Percentiles rank a stretch among this genome's conserved stretches.
phyloP scores from a whole-genome alignment of 2,329 filamentous ascomycete genomes.

The Apiospora koreana region DNA sequence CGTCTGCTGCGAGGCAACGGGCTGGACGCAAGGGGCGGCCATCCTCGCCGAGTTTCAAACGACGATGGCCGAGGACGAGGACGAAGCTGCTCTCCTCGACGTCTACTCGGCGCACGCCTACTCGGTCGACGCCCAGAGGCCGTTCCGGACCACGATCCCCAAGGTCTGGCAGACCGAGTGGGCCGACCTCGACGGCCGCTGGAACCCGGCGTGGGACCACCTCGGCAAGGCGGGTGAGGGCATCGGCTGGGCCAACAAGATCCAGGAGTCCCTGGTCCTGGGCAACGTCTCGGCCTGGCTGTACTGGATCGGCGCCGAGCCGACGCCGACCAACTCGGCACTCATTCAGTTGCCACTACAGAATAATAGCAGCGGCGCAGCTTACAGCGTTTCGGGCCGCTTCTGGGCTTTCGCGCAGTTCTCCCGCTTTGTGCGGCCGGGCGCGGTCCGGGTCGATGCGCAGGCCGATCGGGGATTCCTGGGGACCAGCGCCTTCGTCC shows the following conservation, averaged over 20 bases:
- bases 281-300: constrained; percentile 46
- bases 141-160: constrained; percentile 29
- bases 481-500: constrained; percentile 3
- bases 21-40: constrained; percentile 27
- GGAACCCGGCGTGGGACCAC: constrained; percentile 42
- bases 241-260: constrained; percentile 48
- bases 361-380: background rate
- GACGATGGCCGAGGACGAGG: constrained; percentile 30
- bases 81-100: constrained; percentile 27
- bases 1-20: constrained; percentile 43
- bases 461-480: background rate
- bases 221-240: constrained; percentile 44
- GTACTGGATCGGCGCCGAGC: constrained; percentile 36
- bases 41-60: constrained; percentile 18
- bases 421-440: constrained; percentile 10
- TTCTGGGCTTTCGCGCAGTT: constrained; percentile 12
- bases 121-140: constrained; percentile 34
- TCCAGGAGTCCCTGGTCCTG: constrained; percentile 44
- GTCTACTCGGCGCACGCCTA: constrained; percentile 45
- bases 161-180: constrained; percentile 51
- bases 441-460: constrained; percentile 1
- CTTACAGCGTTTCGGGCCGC: background rate
- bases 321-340: constrained; percentile 17
- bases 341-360: background rate
- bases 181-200: constrained; percentile 41